These are phyloP conservation scores for Diplodia mutila DNA, from an alignment of 2,329 filamentous ascomycete genomes.

Conservation along the genomic window DNA sequence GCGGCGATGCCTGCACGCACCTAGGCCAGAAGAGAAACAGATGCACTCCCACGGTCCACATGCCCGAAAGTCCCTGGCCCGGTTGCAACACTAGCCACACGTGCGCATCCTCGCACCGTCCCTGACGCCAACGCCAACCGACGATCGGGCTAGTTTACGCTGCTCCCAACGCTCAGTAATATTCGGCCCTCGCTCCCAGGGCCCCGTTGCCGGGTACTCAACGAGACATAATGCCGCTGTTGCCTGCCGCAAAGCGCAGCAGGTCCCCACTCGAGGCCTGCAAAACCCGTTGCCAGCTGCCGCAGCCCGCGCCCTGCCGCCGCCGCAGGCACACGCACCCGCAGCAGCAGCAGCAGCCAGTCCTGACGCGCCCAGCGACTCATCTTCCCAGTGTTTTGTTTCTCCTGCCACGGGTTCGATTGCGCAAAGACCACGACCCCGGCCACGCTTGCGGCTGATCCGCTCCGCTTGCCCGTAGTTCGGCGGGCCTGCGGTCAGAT, in stretches of 20 bases:
- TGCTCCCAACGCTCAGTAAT: slow-evolving; percentile 20
- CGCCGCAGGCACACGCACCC: not conserved
- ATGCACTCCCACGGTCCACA: not conserved
- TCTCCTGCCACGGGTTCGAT: slow-evolving; percentile 9
- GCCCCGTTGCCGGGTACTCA: slow-evolving; percentile 20
- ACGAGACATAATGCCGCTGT: slow-evolving; percentile 21
- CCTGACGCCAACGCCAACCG: not conserved
- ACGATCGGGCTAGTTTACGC: not conserved
- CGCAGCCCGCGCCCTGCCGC: slow-evolving; percentile 1
- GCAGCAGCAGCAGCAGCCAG: not conserved
- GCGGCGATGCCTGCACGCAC: not conserved
- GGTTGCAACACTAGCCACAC: slow-evolving; percentile 20
- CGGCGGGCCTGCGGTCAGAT: slow-evolving; percentile 22
- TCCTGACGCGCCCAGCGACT: not conserved
- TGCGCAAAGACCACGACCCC: slow-evolving; percentile 10
- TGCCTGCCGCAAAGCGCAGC: slow-evolving; percentile 5
- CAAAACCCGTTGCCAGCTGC: not conserved
- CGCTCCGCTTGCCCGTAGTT: slow-evolving; percentile 22
- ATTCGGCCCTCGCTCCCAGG: slow-evolving; percentile 12
- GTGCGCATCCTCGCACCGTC: slow-evolving; percentile 8
- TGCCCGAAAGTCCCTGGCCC: not conserved
- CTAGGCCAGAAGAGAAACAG: slow-evolving; percentile 7
- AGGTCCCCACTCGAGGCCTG: not conserved
- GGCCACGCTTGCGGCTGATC: slow-evolving; percentile 21
- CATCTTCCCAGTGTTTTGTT: slow-evolving; percentile 18